These are phyloP conservation scores for Dalbergia cochinchinensis DNA, from an alignment of 306 rosid species.

Conservation along the genomic window DNA sequence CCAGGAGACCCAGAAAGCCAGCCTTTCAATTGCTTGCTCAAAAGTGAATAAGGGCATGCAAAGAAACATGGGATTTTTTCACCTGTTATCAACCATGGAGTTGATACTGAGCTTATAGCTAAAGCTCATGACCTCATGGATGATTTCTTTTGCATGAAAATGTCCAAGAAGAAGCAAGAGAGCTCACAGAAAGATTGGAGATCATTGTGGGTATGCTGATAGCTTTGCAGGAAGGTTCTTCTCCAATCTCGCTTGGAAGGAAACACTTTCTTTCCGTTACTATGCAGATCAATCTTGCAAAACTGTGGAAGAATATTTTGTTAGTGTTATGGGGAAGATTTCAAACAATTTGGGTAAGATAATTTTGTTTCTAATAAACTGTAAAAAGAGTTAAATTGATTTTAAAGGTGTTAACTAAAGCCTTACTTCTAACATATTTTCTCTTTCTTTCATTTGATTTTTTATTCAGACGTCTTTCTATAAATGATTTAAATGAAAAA, in stretches of 20 bases:
- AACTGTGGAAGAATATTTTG: conserved; percentile 70
- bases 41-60: conserved; percentile 71
- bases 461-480: no score
- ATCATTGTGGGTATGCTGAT: conserved; percentile 76
- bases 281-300: conserved; percentile 19
- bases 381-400: no score
- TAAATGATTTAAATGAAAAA: no score
- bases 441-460: no score
- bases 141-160: conserved; percentile 66
- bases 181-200: conserved; percentile 70
- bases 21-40: conserved; percentile 47
- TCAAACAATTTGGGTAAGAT: conserved; percentile 66
- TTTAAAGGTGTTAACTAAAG: no score
- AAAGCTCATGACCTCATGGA: conserved; percentile 62
- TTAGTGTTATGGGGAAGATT: conserved; percentile 66
- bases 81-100: conserved; percentile 79
- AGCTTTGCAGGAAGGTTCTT: conserved; percentile 82
- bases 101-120: conserved; percentile 55
- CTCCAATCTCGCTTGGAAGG: conserved; percentile 93
- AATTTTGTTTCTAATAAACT: no score
- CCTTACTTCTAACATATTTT: no score
- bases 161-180: conserved; percentile 69
- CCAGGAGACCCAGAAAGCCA: conserved; percentile 47
- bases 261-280: conserved; percentile 73
- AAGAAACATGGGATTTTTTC: conserved; percentile 78